phyloP scores from a whole-genome alignment of 169 alveolate species.

The Eimeria sp. region DNA sequence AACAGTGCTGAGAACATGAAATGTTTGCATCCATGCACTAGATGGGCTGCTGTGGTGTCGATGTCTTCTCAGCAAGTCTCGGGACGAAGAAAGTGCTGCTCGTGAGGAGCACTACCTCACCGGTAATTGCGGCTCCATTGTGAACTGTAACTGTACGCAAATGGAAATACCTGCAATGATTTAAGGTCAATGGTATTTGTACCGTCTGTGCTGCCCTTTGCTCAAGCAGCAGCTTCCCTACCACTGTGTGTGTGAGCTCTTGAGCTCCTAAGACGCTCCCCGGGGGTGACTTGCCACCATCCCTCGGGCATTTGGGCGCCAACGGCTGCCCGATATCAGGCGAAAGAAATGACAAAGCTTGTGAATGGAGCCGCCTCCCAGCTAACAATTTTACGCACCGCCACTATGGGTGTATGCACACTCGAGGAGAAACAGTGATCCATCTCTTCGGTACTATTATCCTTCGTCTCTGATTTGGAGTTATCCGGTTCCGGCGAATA shows the following conservation, averaged over 20 bases:
- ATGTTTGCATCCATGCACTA: background rate
- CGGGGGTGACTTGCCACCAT: background rate
- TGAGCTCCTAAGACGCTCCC: background rate
- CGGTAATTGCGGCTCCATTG: background rate
- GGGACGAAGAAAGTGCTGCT: slow-evolving; percentile 67
- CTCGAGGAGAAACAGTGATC: background rate
- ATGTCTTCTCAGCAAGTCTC: slow-evolving; percentile 51
- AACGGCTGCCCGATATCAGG: slow-evolving; percentile 1
- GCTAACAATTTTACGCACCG: background rate
- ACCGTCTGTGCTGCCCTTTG: background rate
- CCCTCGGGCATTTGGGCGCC: slow-evolving; percentile 4
- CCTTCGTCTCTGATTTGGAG: background rate
- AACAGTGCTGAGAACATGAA: background rate
- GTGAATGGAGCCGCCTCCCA: background rate
- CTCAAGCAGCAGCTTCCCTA: background rate
- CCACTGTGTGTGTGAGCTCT: background rate
- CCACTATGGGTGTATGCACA: background rate
- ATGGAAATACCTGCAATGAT: background rate
- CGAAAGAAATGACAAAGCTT: background rate
- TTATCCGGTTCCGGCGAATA: background rate
- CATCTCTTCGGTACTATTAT: background rate
- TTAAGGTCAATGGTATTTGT: background rate
- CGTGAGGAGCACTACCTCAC: background rate
- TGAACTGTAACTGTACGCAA: background rate
- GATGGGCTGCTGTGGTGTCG: slow-evolving; percentile 16